Conservation (phyloP, 2,329 filamentous ascomycete species). For the Calonectria hawksworthii region DNA sequence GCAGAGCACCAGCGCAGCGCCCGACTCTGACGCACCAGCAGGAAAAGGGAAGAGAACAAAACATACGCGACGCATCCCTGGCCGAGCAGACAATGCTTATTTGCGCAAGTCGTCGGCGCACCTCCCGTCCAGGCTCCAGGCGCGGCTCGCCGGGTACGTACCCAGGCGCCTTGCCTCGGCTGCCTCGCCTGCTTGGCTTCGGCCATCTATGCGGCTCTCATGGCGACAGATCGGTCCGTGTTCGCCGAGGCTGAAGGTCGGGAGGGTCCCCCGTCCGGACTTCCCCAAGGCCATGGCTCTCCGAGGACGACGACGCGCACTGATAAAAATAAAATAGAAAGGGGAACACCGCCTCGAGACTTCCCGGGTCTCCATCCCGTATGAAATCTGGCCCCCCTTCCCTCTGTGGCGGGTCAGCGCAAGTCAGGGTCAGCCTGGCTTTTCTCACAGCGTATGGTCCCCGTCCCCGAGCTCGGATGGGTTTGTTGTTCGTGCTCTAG, state of each 20-base stretch:
- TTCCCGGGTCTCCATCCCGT: constrained; percentile 17
- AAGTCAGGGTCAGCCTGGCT: constrained; percentile 17
- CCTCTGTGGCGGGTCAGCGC: constrained; percentile 5
- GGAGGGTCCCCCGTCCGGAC: constrained; percentile 25
- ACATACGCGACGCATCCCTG: not conserved
- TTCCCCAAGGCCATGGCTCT: not conserved
- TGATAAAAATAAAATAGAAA: constrained; percentile 3
- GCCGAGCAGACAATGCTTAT: not conserved
- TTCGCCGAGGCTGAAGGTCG: constrained; percentile 28
- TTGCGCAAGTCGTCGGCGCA: not conserved
- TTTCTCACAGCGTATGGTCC: not conserved
- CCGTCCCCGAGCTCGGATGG: constrained; percentile 16
- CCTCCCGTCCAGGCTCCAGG: not conserved
- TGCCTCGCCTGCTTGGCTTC: constrained; percentile 1
- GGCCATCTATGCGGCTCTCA: constrained; percentile 23
- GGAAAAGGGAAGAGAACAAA: not conserved
- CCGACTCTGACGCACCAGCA: not conserved
- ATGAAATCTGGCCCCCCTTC: constrained; percentile 10
- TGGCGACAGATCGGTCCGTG: constrained; percentile 37
- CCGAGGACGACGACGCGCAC: not conserved
- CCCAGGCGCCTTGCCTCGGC: constrained; percentile 1
- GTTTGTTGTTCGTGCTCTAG: constrained; percentile 25
- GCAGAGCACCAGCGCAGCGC: not conserved
- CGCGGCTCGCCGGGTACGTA: constrained; percentile 6
- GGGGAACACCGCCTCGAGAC: not conserved